Conservation (phyloP, 768 basidiomycete genomes). For the Phylloporus rhodoxanthus region DNA sequence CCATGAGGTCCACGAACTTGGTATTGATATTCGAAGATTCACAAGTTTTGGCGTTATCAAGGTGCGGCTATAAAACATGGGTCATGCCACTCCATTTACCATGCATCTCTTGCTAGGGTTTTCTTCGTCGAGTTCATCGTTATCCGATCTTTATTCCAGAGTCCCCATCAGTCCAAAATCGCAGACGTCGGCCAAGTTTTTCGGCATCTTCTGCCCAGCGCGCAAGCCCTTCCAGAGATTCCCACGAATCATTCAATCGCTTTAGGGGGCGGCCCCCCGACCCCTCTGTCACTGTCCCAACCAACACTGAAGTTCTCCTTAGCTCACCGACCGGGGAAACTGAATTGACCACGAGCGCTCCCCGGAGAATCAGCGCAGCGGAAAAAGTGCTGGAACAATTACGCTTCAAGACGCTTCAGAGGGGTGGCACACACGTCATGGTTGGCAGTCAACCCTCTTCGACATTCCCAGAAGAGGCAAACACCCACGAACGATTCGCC, state of each 20-base stretch:
- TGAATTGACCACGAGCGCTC: constrained; percentile 26
- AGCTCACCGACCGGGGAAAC: constrained; percentile 31
- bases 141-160: constrained; percentile 72
- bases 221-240: constrained; percentile 3
- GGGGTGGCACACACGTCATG: constrained; percentile 27
- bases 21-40: constrained; percentile 91
- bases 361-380: constrained; percentile 57
- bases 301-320: constrained; percentile 15
- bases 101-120: constrained; percentile 50
- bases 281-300: constrained; percentile 15
- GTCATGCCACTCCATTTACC: neutral
- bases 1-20: constrained; percentile 60
- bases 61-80: constrained; percentile 32
- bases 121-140: constrained; percentile 88
- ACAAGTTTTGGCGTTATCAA: constrained; percentile 97
- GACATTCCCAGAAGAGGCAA: constrained; percentile 15
- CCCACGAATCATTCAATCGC: constrained; percentile 11
- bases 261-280: constrained; percentile 22
- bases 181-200: constrained; percentile 29
- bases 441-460: constrained; percentile 14
- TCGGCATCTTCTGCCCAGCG: constrained; percentile 16
- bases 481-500: constrained; percentile 13
- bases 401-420: constrained; percentile 50
- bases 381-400: constrained; percentile 66
- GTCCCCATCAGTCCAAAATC: constrained; percentile 17